phyloP scores from a whole-genome alignment of 306 rosid species.

The Ziziphus jujuba region DNA sequence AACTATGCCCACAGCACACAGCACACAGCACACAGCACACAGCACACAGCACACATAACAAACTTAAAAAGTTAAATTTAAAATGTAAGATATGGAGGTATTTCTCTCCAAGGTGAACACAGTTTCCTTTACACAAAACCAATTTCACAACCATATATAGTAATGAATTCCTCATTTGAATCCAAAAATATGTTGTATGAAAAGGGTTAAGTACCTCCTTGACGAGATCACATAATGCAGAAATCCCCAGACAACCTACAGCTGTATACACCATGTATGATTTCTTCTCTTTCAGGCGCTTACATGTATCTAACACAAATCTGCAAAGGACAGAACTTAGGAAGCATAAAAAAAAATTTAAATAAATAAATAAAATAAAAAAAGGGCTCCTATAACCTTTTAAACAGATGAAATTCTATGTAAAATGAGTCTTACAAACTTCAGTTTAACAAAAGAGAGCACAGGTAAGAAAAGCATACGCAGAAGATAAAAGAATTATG shows the following conservation, averaged over 20 bases:
- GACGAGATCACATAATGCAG: slow-evolving; percentile 67
- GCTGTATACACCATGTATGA: slow-evolving; percentile 88
- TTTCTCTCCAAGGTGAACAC: background rate
- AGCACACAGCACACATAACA: slow-evolving; percentile 11
- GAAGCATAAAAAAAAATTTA: slow-evolving; percentile 9
- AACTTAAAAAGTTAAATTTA: background rate
- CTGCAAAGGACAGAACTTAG: slow-evolving; percentile 39
- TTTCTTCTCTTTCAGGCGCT: slow-evolving; percentile 71
- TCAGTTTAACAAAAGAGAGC: background rate
- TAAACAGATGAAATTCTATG: background rate
- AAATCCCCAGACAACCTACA: slow-evolving; percentile 80
- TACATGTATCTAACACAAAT: slow-evolving; percentile 73
- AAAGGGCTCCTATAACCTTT: slow-evolving; percentile 2
- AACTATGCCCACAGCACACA: slow-evolving; percentile 3
- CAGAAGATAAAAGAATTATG: background rate
- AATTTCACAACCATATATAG: background rate
- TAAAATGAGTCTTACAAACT: too few species aligned
- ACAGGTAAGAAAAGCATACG: background rate
- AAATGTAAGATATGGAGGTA: background rate
- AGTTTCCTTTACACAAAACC: background rate
- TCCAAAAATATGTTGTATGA: slow-evolving; percentile 3
- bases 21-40: slow-evolving; percentile 8
- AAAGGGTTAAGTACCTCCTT: slow-evolving; percentile 63
- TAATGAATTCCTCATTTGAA: background rate
- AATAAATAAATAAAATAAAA: slow-evolving; percentile 2